These are phyloP conservation scores for Alopecurus myosuroides DNA, from an alignment of 176 grass and related monocot species.

Conservation along the genomic window DNA sequence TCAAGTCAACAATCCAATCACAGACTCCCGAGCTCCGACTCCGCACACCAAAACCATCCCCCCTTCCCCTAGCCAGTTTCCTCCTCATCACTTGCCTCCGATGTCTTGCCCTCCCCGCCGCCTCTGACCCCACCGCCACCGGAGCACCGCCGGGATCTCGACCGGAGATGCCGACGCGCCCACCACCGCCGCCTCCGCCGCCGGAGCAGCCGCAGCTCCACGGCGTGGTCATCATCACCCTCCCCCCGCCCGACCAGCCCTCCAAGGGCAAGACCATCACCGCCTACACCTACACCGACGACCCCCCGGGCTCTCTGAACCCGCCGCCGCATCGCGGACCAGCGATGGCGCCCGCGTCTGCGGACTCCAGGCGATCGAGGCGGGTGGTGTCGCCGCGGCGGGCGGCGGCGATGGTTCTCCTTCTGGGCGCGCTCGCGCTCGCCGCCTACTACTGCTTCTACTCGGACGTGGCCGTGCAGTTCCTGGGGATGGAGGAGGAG, in stretches of 20 bases:
- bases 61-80: background rate
- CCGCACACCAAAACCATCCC: conserved; percentile 1
- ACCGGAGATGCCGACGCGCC: conserved; percentile 29
- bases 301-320: background rate
- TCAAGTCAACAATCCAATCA: conserved; percentile 35
- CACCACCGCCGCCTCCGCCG: background rate
- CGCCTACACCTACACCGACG: conserved; percentile 82
- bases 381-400: conserved; percentile 29
- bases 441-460: conserved; percentile 63
- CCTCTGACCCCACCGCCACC: conserved; percentile 25
- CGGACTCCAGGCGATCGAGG: conserved; percentile 5
- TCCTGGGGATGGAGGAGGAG: conserved; percentile 61
- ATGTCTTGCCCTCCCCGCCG: conserved; percentile 25
- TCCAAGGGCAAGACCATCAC: conserved; percentile 98
- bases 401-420: conserved; percentile 20
- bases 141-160: conserved; percentile 23
- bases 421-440: conserved; percentile 43
- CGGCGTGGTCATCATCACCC: conserved; percentile 92
- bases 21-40: background rate
- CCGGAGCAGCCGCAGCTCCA: conserved; percentile 42
- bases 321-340: background rate
- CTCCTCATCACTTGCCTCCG: conserved; percentile 15
- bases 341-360: background rate
- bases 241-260: conserved; percentile 83
- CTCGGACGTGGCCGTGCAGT: conserved; percentile 69